A percentile compares a stretch with the other conserved stretches of the same genome.
Conservation (phyloP, 495 filamentous ascomycete species). For the Hypoxylon fuscum region DNA sequence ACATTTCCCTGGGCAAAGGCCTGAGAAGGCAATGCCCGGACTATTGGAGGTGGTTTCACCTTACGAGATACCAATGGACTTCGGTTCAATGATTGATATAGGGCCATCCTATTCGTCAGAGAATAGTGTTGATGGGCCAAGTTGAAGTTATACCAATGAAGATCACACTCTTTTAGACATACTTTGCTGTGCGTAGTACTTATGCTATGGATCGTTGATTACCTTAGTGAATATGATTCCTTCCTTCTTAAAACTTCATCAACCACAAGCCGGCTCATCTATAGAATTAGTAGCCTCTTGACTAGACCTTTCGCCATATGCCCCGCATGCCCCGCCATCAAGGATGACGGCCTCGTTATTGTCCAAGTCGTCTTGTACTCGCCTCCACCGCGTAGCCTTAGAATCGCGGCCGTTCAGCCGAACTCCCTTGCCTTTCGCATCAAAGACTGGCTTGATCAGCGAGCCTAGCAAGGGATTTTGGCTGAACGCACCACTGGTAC, state of each 20-base stretch:
- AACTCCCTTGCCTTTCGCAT: conserved; percentile 57
- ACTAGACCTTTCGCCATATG: conserved; percentile 61
- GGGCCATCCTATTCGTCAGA: neutral
- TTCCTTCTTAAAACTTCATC: neutral
- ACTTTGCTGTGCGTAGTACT: neutral
- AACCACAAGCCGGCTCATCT: conserved; percentile 50
- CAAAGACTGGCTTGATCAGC: conserved; percentile 82
- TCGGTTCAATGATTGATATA: neutral
- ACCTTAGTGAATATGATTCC: too few relatives aligned
- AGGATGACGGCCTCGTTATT: conserved; percentile 94
- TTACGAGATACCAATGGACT: conserved; percentile 17
- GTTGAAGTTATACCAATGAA: conserved; percentile 11
- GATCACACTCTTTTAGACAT: conserved; percentile 15
- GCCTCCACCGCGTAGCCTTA: conserved; percentile 73
- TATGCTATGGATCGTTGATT: neutral
- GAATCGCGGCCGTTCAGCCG: conserved; percentile 49
- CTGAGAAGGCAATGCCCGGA: neutral
- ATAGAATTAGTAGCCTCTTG: conserved; percentile 5
- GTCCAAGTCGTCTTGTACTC: conserved; percentile 89
- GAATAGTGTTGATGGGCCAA: neutral
- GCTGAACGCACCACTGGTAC: conserved; percentile 72
- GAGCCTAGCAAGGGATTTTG: conserved; percentile 83
- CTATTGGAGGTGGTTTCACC: conserved; percentile 12
- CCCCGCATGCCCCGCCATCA: conserved; percentile 80
- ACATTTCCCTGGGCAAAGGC: neutral